These are phyloP conservation scores for Hanseniaspora hatyaiensis DNA, from an alignment of 805 yeast species.

Conservation along the genomic window DNA sequence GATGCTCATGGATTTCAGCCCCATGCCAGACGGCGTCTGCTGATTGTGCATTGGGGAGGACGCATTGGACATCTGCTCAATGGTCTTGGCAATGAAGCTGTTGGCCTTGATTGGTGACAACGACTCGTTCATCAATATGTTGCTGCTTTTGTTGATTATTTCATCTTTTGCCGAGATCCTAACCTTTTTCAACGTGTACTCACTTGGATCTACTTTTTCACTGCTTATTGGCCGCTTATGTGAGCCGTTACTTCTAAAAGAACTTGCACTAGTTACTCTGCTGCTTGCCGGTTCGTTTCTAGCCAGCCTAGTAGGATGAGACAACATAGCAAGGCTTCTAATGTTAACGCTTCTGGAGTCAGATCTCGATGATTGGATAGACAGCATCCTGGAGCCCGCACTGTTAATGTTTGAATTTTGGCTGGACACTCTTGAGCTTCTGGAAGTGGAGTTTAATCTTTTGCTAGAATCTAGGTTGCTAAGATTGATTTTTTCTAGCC, in stretches of 20 bases:
- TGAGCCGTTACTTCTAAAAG: not conserved
- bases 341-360: constrained; percentile 2
- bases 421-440: constrained; percentile 8
- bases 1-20: not conserved
- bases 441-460: not conserved
- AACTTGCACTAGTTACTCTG: not conserved
- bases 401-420: not conserved
- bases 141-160: constrained; percentile 3
- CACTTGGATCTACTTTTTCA: not conserved
- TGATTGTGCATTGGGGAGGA: not conserved
- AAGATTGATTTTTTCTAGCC: not conserved
- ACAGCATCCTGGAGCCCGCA: not conserved
- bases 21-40: not conserved
- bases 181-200: constrained; percentile 2
- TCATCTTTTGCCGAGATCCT: constrained; percentile 6
- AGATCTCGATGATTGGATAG: not conserved
- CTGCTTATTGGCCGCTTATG: constrained; percentile 1
- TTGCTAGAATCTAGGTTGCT: not conserved
- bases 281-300: not conserved
- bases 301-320: not conserved
- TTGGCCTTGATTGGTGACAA: constrained; percentile 10
- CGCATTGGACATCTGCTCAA: not conserved
- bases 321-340: not conserved
- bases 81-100: not conserved
- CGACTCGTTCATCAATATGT: not conserved